These are phyloP conservation scores for Claviceps monticola DNA, from an alignment of 2,329 filamentous ascomycete genomes.

Conservation along the genomic window DNA sequence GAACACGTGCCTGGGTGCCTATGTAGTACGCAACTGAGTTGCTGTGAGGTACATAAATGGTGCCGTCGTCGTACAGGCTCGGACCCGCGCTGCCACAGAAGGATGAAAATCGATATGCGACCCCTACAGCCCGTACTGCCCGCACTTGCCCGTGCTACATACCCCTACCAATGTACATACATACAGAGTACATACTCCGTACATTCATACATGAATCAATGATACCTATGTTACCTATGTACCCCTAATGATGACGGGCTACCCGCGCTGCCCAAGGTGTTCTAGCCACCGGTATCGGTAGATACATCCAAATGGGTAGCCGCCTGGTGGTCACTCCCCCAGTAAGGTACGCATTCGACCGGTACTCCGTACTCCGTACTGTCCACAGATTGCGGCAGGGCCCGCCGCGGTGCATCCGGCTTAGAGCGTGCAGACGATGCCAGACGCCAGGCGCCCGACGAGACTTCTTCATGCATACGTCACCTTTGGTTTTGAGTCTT, in stretches of 20 bases:
- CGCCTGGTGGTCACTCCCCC: no score
- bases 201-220: no score
- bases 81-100: neutral
- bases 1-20: conserved; percentile 1
- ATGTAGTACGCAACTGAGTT: no score
- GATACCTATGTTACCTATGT: no score
- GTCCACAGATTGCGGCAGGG: neutral
- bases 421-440: neutral
- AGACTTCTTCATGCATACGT: neutral
- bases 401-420: neutral
- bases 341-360: no score
- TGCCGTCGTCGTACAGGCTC: neutral
- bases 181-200: no score
- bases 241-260: no score
- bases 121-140: neutral
- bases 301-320: no score
- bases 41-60: neutral
- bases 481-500: neutral
- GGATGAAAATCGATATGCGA: neutral
- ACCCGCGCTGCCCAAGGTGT: no score
- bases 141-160: no score
- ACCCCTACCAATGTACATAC: no score
- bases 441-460: neutral
- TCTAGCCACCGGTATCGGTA: no score
- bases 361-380: neutral